Evolutionary conservation across 129 eudicot genomes (phyloP), one percentile per base, ranked within the genome.

Genomic region (Logfia minima): DNA sequence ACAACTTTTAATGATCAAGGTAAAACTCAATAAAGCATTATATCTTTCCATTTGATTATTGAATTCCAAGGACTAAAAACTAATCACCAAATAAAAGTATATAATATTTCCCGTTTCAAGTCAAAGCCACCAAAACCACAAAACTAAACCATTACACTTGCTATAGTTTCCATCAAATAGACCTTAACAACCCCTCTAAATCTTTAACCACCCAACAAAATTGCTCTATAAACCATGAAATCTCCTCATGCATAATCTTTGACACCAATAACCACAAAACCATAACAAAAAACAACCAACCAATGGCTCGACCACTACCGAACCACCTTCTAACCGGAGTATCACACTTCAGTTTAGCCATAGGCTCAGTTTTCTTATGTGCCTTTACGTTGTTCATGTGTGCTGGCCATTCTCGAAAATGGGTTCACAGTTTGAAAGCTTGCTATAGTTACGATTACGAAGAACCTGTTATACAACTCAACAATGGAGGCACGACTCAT

Each of bases 391-490:
- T 88, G 32, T 84, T 86, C 85, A 83, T 89, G 89, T 91, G 92
- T 72, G 90, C 86, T 3, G 71, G 74, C 24, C 95, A 88, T 77
- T 82, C 90, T 0, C 70, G 87, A 10, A 85, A 79, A 80, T 86
- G 96, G 88, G 78, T 80, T 5, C 80, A 75, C 45, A 41, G 53
- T 7, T 82, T 84, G 82, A 86, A 76, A 59, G 86, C 90, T 35
- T 87, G 91, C 83, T 84, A 83, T 4, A 84, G 89, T 43, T 72
- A 80, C 61, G 77, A 68, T 22, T 63, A 67, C 4, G 79, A 81
- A 63, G 93, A 87, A 45, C 91, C 93, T 14, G 91, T 87, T 29
- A 89, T 87, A 78, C 86, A 92, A 14, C 85, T 92, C 58, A 69
- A 89, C 69, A 80, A 71, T 2, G 85, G 80, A 65, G 84, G 82